Base-by-base conservation (phyloP, 441 rosid genomes). In the Eutrema salsugineum region DNA sequence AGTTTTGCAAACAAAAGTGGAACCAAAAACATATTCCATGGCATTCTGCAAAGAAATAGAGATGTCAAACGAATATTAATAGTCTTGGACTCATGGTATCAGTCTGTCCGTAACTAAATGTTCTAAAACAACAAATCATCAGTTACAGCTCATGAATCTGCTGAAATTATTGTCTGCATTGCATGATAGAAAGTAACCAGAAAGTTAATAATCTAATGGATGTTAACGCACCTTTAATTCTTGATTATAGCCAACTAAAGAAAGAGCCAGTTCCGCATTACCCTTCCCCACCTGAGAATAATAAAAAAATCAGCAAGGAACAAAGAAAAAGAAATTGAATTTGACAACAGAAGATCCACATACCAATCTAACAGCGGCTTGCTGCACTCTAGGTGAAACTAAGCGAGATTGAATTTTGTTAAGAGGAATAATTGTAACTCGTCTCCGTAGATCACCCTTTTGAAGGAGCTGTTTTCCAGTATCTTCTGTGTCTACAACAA, bases 391-490 rank as follows among this genome's bases (percentile, higher is more conserved):
- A 30, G 83, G 71, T 33, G 84, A 82, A 76, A 91, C 86, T 40
- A 71, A 62, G 76, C 56, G 19, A 87, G 74, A 68, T 35, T 91
- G 97, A 70, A 95, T 93, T 90, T 93, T 93, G 76, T 91, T 95
- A 68, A 95, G 80, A 66, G 99, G 99, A 56, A 95, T 91, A 77
- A 95, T 91, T 74, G 99, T 95, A 38, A 91, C 94, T 68, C 98
- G 84, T 81, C 95, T 91, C 68, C 88, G 89, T 50, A 95, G 97
- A 68, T 88, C 90, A 60, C 99, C 98, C 67, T 93, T 88, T 81
- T 93, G 88, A 82, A 95, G 93, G 66, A 95, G 90, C 78, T 87
- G 95, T 56, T 95, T 95, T 65, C 97, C 99, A 14, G 97, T 95
- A 78, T 80, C 88, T 83, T 95, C 97, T 40, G 91, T 78, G 85